These are phyloP conservation scores for Parathielavia hyrcaniae DNA, from an alignment of 495 filamentous ascomycete genomes.

Conservation along the genomic window DNA sequence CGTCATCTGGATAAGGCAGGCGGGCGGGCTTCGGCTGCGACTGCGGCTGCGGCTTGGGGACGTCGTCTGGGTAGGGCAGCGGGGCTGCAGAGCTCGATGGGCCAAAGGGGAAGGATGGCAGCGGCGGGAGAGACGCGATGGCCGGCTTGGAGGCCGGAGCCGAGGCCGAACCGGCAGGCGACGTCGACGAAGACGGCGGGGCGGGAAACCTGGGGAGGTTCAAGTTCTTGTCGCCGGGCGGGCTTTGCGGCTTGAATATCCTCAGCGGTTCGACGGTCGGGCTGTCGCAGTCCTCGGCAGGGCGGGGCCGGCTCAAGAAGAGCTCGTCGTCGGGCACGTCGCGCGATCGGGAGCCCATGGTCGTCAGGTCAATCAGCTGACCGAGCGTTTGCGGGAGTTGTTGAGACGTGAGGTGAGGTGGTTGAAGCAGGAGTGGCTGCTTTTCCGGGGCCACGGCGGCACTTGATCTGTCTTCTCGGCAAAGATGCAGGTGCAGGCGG, in stretches of 20 bases:
- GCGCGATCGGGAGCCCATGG: conserved; percentile 41
- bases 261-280: conserved; percentile 78
- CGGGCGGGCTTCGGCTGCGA: conserved; percentile 32
- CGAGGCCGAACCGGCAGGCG: conserved; percentile 29
- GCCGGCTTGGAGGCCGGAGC: conserved; percentile 23
- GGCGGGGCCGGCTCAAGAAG: conserved; percentile 57
- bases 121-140: conserved; percentile 34
- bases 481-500: background rate
- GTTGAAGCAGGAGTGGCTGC: background rate
- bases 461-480: background rate
- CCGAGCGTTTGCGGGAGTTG: background rate
- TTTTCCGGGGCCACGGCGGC: background rate
- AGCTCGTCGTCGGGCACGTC: conserved; percentile 67
- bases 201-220: conserved; percentile 47
- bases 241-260: conserved; percentile 67
- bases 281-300: conserved; percentile 50
- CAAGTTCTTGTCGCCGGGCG: conserved; percentile 42
- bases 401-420: background rate
- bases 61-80: conserved; percentile 75
- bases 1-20: conserved; percentile 75
- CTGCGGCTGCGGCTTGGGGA: conserved; percentile 22
- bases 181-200: conserved; percentile 42
- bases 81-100: conserved; percentile 58
- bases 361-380: conserved; percentile 24
- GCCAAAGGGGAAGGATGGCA: conserved; percentile 52